Evolutionary conservation across 2,329 filamentous ascomycete genomes (phyloP).

Genomic region (Pseudogymnoascus destructans): DNA sequence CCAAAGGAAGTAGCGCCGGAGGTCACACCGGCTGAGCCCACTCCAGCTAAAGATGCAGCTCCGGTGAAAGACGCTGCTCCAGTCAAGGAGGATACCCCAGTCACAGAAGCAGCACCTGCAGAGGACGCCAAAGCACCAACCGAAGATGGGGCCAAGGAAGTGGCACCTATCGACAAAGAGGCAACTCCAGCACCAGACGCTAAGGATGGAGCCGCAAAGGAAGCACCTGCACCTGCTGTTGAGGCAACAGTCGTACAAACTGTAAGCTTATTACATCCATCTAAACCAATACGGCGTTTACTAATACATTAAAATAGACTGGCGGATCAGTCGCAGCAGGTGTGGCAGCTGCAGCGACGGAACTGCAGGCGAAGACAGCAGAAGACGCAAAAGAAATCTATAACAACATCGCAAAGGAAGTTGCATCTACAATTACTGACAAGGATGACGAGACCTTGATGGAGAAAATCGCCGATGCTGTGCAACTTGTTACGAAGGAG

Average conservation of each 20-base stretch:
- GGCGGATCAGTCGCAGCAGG: conserved; percentile 8
- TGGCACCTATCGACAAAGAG: not conserved
- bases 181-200: not conserved
- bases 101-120: not conserved
- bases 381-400: conserved; percentile 15
- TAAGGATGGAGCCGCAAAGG: not conserved
- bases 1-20: conserved; percentile 1
- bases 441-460: conserved; percentile 11
- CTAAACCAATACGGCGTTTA: not conserved
- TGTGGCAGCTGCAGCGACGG: not conserved
- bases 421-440: conserved; percentile 12
- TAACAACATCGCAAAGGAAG: conserved; percentile 15
- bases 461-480: conserved; percentile 15
- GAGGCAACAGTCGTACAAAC: not conserved
- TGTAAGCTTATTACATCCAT: not conserved
- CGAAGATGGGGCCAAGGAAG: not conserved
- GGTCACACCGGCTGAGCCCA: conserved; percentile 1
- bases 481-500: conserved; percentile 16
- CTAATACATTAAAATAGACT: not conserved
- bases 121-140: not conserved
- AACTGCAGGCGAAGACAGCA: conserved; percentile 9
- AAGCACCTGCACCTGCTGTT: not conserved
- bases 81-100: not conserved
- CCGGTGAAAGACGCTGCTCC: not conserved
- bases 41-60: not conserved